phyloP scores from a whole-genome alignment of 2,329 filamentous ascomycete genomes.

The Metarhizium humberi region DNA sequence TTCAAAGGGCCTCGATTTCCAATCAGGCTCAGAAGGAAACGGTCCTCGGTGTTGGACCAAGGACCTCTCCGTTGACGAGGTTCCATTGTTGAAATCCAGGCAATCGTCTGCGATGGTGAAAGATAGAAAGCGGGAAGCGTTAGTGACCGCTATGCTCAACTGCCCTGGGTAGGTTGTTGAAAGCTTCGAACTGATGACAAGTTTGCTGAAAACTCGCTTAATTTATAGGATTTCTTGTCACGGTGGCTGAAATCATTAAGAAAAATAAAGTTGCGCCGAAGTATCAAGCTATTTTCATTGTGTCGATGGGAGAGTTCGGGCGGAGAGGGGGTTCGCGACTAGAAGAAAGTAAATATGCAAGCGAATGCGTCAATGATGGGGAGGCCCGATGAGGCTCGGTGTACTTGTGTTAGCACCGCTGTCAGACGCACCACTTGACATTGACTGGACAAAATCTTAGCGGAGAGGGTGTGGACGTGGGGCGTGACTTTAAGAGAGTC shows the following conservation, averaged over 20 bases:
- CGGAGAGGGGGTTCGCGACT: not conserved
- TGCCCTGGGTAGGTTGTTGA: not conserved
- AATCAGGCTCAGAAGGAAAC: conserved; percentile 60
- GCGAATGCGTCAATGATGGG: not conserved
- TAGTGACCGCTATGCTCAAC: not conserved
- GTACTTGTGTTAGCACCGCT: conserved; percentile 2
- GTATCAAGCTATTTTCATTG: not conserved
- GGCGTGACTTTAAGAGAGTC: not conserved
- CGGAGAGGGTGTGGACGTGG: not conserved
- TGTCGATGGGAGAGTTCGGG: not conserved
- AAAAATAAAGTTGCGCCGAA: not conserved
- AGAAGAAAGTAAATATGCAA: conserved; percentile 1
- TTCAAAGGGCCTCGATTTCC: conserved; percentile 66
- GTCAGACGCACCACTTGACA: not conserved
- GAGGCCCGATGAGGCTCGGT: conserved; percentile 7
- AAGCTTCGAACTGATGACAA: not conserved
- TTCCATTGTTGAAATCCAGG: not conserved
- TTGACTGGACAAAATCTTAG: not conserved
- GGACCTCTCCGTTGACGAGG: conserved; percentile 51
- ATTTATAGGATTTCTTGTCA: not conserved
- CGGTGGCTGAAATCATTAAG: not conserved
- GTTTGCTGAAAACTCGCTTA: not conserved
- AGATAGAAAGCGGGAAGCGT: not conserved
- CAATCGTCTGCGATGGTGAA: not conserved
- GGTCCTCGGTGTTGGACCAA: conserved; percentile 74